Base-by-base conservation (phyloP, 176 grass and related monocot species). In the Aegilops tauschii region DNA sequence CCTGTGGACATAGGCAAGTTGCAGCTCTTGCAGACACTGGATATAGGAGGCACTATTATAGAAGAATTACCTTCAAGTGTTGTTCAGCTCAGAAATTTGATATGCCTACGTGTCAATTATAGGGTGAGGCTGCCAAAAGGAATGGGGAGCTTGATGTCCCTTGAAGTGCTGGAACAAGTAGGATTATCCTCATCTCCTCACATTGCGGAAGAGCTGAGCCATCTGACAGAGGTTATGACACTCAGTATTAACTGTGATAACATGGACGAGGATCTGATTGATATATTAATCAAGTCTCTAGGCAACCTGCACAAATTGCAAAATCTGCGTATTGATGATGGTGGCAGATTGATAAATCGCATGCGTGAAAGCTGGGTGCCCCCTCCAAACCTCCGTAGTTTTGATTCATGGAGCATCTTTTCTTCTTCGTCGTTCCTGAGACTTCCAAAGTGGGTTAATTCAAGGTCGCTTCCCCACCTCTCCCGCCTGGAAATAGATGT, bases 381-480 rank as follows among this genome's bases (percentile, higher is more conserved):
- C 61, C n/a, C 61, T 12, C 23, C 61, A 64, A 3, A 12, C 61
- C 23, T 64, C 61, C 23, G 61, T 64, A 2, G 61, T 4, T 64
- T 64, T 5, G 3, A 27, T 3, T 64, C 61, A 64, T 13, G 9
- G 61, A 0, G 0, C 23, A 25, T 25, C 23, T 1, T 0, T 1
- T 2, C 0, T 4, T 0, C 3, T 28, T 0, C 3, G 18, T 61
- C 1, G 23, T 64, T 64, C n/a, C 12, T 0, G 61, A 0, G 1
- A 12, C 61, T 64, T 12, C 61, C 61, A 64, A 10, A 64, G 61
- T 64, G 23, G 23, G 10, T 64, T 64, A 12, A 28, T 28, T 11
- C 10, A 13, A 12, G 2, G 0, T 27, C 23, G n/a, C 23, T 63
- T 63, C n/a, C 61, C 61, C 61, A 12, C 23, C 23, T 64, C 61